Percentiles rank a stretch among this genome's conserved stretches.
Evolutionary conservation across 2,329 filamentous ascomycete genomes (phyloP).

Genomic region (Intubia oerlemansii): DNA sequence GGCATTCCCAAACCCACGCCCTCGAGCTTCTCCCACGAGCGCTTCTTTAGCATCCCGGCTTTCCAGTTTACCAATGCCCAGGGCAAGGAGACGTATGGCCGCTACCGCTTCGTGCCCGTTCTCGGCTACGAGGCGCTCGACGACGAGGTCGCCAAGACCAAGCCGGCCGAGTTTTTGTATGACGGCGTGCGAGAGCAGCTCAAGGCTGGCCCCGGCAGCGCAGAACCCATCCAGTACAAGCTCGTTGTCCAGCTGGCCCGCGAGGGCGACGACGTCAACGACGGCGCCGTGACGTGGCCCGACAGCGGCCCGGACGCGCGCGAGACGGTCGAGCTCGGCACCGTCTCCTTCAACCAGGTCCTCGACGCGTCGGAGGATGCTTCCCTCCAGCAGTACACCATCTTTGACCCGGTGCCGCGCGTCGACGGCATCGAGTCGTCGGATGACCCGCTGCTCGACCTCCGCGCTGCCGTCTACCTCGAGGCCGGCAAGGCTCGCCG

Average conservation of each 20-base stretch:
- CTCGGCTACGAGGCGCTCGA: conserved; percentile 18
- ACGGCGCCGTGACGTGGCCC: conserved; percentile 22
- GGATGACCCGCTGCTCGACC: conserved; percentile 32
- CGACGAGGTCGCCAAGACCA: conserved; percentile 16
- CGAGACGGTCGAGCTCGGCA: conserved; percentile 26
- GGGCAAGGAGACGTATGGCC: conserved; percentile 21
- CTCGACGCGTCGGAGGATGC: conserved; percentile 20
- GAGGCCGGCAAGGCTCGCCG: no score
- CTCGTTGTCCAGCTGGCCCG: conserved; percentile 23
- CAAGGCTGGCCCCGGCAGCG: no score
- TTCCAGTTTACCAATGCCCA: conserved; percentile 20
- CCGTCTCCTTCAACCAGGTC: conserved; percentile 19
- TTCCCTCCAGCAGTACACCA: conserved; percentile 26
- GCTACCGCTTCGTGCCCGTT: conserved; percentile 26
- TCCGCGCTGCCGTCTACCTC: conserved; percentile 33
- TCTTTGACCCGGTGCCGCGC: conserved; percentile 38
- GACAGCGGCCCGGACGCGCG: conserved; percentile 30
- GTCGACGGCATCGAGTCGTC: conserved; percentile 28
- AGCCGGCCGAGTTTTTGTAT: conserved; percentile 22
- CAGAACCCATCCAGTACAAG: conserved; percentile 23
- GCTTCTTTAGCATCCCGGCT: conserved; percentile 26
- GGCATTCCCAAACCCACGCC: conserved; percentile 26
- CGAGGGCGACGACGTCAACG: conserved; percentile 10
- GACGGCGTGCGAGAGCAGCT: conserved; percentile 22
- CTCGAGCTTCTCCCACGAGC: conserved; percentile 23